Percentiles rank a stretch among this genome's conserved stretches.
These are phyloP conservation scores for Rubroshorea leprosula DNA, from an alignment of 345 rosid species.

Conservation along the genomic window DNA sequence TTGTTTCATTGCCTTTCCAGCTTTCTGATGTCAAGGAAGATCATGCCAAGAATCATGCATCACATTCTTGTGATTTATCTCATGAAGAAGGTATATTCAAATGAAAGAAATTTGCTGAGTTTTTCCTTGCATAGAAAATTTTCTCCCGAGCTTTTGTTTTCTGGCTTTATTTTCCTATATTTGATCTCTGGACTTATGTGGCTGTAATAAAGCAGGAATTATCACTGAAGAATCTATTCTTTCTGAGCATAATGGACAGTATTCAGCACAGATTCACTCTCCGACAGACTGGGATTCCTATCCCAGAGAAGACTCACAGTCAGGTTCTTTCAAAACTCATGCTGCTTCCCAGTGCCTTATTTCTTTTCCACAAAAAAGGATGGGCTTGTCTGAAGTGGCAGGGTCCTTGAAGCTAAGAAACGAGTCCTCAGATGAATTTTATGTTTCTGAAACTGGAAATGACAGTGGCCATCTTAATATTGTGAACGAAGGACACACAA, in stretches of 20 bases:
- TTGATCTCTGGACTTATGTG: slow-evolving; percentile 3
- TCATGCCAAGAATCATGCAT: neutral
- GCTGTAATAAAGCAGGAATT: slow-evolving; percentile 7
- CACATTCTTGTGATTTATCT: slow-evolving; percentile 15
- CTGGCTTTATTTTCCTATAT: slow-evolving; percentile 1
- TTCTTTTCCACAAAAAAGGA: slow-evolving; percentile 3
- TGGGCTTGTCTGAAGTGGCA: slow-evolving; percentile 9
- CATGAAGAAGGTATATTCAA: slow-evolving; percentile 17
- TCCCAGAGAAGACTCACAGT: neutral
- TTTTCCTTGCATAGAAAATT: slow-evolving; percentile 12
- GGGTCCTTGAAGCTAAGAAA: slow-evolving; percentile 10
- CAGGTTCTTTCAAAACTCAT: slow-evolving; percentile 2
- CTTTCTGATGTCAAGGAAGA: slow-evolving; percentile 12
- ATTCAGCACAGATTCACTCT: slow-evolving; percentile 2
- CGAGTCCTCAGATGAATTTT: slow-evolving; percentile 4
- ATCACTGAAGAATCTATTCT: neutral
- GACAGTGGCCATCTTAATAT: slow-evolving; percentile 2
- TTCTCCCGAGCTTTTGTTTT: neutral
- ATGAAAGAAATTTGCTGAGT: neutral
- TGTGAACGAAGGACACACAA: neutral
- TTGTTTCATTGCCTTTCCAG: slow-evolving; percentile 17
- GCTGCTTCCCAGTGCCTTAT: slow-evolving; percentile 4
- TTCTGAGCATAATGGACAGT: slow-evolving; percentile 1
- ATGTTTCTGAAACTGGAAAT: slow-evolving; percentile 8
- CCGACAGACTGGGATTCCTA: neutral